phyloP scores from a whole-genome alignment of 148 eudicot genomes.

The Rheum nobile region DNA sequence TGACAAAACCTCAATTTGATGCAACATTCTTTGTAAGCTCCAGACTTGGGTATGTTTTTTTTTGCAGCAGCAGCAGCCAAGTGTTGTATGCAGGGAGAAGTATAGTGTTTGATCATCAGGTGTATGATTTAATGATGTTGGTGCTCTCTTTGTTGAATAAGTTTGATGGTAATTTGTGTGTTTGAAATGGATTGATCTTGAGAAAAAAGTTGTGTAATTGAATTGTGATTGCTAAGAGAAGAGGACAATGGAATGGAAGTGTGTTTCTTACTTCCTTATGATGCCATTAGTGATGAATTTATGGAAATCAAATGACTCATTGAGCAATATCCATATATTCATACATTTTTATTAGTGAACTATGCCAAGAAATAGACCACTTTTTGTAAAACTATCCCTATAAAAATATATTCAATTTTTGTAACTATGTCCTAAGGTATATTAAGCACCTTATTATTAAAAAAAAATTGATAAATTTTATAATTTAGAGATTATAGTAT shows the following conservation, averaged over 20 bases:
- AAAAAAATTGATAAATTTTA: too few species aligned
- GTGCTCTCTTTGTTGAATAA: neutral
- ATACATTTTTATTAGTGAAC: neutral
- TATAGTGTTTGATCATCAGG: constrained; percentile 3
- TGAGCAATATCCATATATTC: too few species aligned
- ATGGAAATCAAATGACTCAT: too few species aligned
- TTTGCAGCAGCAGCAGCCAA: neutral
- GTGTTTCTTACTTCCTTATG: neutral
- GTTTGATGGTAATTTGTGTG: neutral
- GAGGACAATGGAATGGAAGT: neutral
- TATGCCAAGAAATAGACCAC: neutral
- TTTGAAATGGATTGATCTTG: neutral
- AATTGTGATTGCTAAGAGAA: neutral
- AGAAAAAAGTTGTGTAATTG: neutral
- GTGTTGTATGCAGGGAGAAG: neutral
- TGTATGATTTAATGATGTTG: neutral
- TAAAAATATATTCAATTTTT: too few species aligned
- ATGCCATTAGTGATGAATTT: neutral
- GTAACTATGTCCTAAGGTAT: too few species aligned
- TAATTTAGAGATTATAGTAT: too few species aligned
- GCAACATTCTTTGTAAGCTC: neutral
- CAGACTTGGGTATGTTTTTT: neutral
- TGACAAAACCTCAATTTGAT: neutral
- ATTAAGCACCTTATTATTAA: too few species aligned
- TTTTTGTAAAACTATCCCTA: too few species aligned